Evolutionary conservation across 2,329 filamentous ascomycete genomes (phyloP).

Genomic region (Chaetomiaceae sp.): DNA sequence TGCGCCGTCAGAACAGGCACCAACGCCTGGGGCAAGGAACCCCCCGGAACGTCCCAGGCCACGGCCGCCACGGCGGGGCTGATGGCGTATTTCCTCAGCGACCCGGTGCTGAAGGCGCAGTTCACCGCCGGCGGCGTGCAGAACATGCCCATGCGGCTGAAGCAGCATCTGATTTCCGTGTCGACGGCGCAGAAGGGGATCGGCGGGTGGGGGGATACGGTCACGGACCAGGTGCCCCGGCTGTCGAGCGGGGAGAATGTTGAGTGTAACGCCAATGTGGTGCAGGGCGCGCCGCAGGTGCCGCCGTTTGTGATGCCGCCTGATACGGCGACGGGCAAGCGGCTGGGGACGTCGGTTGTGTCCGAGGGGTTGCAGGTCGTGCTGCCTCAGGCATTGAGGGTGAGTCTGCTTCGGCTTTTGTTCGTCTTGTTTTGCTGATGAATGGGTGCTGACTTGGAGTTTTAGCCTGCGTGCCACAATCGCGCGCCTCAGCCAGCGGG

Average conservation of each 20-base stretch:
- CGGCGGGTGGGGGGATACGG: neutral
- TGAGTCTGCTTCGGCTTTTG: neutral
- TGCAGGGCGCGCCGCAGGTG: neutral
- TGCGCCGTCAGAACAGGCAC: neutral
- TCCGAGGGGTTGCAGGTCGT: neutral
- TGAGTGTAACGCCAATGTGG: neutral
- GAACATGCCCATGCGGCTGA: constrained; percentile 1
- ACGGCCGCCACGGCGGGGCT: neutral
- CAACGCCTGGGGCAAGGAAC: neutral
- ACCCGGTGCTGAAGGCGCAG: neutral
- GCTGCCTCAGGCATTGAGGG: neutral
- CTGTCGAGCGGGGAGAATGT: constrained; percentile 1
- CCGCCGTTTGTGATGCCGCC: neutral
- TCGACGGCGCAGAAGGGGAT: constrained; percentile 1
- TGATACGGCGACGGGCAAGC: neutral
- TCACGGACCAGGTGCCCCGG: neutral
- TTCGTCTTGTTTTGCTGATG: neutral
- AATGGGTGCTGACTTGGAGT: neutral
- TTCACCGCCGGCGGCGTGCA: neutral
- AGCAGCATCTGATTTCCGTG: neutral
- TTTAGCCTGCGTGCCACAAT: neutral
- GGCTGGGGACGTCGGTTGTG: neutral
- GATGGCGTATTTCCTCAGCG: constrained; percentile 3
- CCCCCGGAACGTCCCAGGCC: neutral
- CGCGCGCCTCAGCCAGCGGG: neutral